Percentiles rank a stretch among this genome's conserved stretches.
Conservation (phyloP, 1,284 basidiomycete genomes). For the Leccinum griseonigrum region DNA sequence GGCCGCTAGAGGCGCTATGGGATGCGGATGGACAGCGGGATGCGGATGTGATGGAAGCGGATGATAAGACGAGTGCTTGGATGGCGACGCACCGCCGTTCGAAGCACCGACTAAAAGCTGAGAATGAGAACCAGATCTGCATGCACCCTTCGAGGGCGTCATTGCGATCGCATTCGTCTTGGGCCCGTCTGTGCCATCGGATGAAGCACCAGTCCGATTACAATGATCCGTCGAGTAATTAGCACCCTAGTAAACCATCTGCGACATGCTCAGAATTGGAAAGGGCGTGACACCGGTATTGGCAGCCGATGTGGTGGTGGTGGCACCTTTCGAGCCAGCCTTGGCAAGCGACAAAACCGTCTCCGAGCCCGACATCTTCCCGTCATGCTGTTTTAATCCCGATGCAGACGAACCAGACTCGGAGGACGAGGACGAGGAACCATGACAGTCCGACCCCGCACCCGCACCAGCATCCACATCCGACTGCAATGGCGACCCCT, state of each 20-base stretch:
- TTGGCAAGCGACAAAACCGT: not conserved
- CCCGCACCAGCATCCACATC: not conserved
- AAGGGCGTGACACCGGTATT: slow-evolving; percentile 15
- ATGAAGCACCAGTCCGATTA: not conserved
- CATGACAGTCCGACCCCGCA: not conserved
- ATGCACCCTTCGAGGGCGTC: slow-evolving; percentile 4
- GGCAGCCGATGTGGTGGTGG: not conserved
- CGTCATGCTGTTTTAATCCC: not conserved
- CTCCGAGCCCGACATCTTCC: not conserved
- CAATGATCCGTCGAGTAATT: too few relatives aligned
- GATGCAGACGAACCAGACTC: not conserved
- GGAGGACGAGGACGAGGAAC: not conserved
- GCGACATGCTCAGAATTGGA: slow-evolving; percentile 22
- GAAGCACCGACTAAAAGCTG: not conserved
- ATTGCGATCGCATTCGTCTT: slow-evolving; percentile 10
- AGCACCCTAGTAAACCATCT: not conserved
- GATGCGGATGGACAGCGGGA: not conserved
- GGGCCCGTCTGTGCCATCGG: not conserved
- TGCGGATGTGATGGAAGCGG: slow-evolving; percentile 5
- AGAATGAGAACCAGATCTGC: not conserved
- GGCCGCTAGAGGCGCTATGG: not conserved
- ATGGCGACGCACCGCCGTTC: slow-evolving; percentile 4
- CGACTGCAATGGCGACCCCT: not conserved
- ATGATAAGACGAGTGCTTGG: not conserved
- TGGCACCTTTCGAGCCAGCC: not conserved